Percentiles rank a stretch among this genome's conserved stretches.
phyloP scores from a whole-genome alignment of 768 basidiomycete species.

The Fomitopsis serialis region DNA sequence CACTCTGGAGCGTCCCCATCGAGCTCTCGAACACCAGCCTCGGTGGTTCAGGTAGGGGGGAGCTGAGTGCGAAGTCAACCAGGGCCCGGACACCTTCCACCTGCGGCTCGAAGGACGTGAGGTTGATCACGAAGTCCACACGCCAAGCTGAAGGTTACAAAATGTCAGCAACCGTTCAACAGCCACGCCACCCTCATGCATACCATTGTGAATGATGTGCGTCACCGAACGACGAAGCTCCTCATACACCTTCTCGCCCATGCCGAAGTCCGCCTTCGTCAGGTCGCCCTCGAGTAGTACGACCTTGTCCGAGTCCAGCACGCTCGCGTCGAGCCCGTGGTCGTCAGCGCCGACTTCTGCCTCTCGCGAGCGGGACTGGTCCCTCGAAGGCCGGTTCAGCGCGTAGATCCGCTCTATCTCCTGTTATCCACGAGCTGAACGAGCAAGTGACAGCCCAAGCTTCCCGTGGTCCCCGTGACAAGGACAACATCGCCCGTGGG shows the following conservation, averaged over 20 bases:
- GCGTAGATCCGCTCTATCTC: constrained; percentile 20
- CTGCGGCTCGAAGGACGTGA: constrained; percentile 32
- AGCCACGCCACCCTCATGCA: neutral
- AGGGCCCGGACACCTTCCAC: constrained; percentile 19
- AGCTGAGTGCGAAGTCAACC: constrained; percentile 8
- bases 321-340: constrained; percentile 10
- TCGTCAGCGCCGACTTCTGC: constrained; percentile 13
- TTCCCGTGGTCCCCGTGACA: constrained; percentile 29
- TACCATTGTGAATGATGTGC: constrained; percentile 25
- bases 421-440: constrained; percentile 12
- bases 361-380: constrained; percentile 7
- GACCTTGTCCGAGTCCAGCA: constrained; percentile 12
- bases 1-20: constrained; percentile 2
- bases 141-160: constrained; percentile 25
- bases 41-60: neutral
- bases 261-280: constrained; percentile 11
- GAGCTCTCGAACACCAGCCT: constrained; percentile 22
- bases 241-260: constrained; percentile 5
- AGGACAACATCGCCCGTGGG: constrained; percentile 18
- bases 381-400: constrained; percentile 16
- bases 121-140: constrained; percentile 35
- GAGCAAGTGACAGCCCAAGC: constrained; percentile 24
- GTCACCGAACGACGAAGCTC: constrained; percentile 11
- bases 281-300: constrained; percentile 16
- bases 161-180: neutral